Evolutionary conservation across 768 basidiomycete species (phyloP), one percentile per base, ranked within the genome.

Genomic region (Naganishia randhawae): DNA sequence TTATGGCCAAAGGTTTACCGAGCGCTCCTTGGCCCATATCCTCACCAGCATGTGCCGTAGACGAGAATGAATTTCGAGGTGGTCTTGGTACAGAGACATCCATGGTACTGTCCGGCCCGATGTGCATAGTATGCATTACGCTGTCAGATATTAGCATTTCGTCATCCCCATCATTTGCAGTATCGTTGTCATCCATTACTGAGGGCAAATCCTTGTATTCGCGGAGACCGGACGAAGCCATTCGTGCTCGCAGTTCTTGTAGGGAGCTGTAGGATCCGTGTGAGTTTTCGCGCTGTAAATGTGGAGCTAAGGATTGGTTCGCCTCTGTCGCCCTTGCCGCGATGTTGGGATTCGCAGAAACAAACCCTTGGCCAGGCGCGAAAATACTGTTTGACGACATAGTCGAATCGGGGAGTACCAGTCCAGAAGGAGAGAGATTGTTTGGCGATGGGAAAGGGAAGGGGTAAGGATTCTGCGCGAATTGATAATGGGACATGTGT

Each of bases 371-470:
- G 22, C 19, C 33, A 10, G 33, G n/a, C 7, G 57, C 19, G 33
- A 61, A 61, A 16, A 25, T 22, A 61, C 37, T 41, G 57, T 27
- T 61, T 29, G 54, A 19, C 14, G 57, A 39, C 57, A 61, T 61
- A 11, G 57, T 61, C 16, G 57, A 61, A 61, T 61, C 57, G 22
- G 57, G 57, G 22, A 61, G 37, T n/a, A 61, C 57, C n/a, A 61
- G 57, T 61, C 57, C 57, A 7, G 57, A 61, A 42, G 57, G 57
- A 19, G 57, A 61, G 1, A 61, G 37, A 39, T 61, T 39, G 37
- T 61, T 61, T n/a, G 57, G 57, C n/a, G 57, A 61, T 11, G 57
- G 57, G 27, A 61, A 61, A 25, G 57, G 57, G 25, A 61, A 61
- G 27, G 57, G 57, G 39, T 61, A 61, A 9, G 57, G 37, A 61